Evolutionary conservation across 257 asterid genomes (phyloP), one percentile per base, ranked within the genome.

Genomic region (Cinchona pubescens): DNA sequence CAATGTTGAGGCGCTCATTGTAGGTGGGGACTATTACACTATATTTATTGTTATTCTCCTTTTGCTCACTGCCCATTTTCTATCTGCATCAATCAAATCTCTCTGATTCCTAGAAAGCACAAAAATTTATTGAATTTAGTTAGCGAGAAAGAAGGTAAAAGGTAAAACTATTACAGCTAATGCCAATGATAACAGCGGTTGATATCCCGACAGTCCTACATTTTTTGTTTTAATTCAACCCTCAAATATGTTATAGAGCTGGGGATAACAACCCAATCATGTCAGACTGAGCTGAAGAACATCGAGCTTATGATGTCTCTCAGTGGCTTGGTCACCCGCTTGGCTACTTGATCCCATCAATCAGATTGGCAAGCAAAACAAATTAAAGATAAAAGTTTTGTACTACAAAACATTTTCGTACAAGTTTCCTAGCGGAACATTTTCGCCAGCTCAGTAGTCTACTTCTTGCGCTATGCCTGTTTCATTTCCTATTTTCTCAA

Each of bases 1-100:
- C 97, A 70, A 95, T 89, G 85, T 95, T 95, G 87, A 92, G 98
- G 76, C 99, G 95, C 82, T 95, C 99, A 51, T 95, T 95, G 90
- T 92, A 95, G 62, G 98, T 95, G 1, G 99, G 99, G 42, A 95
- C 80, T 43, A 95, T 92, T 85, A 95, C 87, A 80, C 98, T 95
- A 79, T 90, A 95, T 83, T 87, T 89, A 84, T 86, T 86, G 90
- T 83, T 79, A 83, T 83, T 87, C 84, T 69, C 82, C 78, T 76
- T 40, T 38, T 48, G 53, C 40, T 58, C 76, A 21, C 66, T 69
- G 59, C 59, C 76, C 84, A 76, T 76, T 70, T 62, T 70, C 64
- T 37, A 63, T 65, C 74, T 64, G 82, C 82, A 64, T 60, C 72
- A 53, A 69, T 27, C 45, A 27, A 5, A 65, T 30, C 58, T 40